A percentile compares a stretch with the other conserved stretches of the same genome.
Evolutionary conservation across 306 rosid species (phyloP).

Genomic region (Cucurbita ficifolia): DNA sequence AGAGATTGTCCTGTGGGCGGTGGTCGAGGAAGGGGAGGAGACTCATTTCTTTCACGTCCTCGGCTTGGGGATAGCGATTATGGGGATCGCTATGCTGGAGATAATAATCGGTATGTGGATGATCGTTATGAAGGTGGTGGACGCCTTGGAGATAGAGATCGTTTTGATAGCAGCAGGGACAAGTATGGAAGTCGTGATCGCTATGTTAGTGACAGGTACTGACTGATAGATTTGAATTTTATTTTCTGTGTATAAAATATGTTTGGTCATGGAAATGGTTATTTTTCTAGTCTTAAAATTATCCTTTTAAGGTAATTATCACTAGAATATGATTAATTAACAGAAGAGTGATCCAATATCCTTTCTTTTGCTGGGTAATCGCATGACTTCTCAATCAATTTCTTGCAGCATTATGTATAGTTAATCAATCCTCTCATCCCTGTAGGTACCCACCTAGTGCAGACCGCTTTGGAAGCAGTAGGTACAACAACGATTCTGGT

Average conservation of each 20-base stretch:
- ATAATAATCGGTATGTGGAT: slow-evolving; percentile 9
- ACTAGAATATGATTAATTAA: neutral
- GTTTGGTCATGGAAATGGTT: neutral
- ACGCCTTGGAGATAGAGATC: slow-evolving; percentile 16
- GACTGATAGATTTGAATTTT: neutral
- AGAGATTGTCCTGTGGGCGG: slow-evolving; percentile 22
- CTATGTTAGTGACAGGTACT: slow-evolving; percentile 11
- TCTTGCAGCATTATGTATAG: neutral
- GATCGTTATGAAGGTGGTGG: slow-evolving; percentile 18
- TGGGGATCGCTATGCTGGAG: slow-evolving; percentile 21
- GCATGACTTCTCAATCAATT: neutral
- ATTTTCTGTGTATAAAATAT: neutral
- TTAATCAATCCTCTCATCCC: neutral
- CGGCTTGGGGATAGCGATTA: slow-evolving; percentile 12
- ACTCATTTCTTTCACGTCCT: slow-evolving; percentile 9
- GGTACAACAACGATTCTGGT: slow-evolving; percentile 7
- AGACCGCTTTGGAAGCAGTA: slow-evolving; percentile 13
- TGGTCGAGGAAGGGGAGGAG: slow-evolving; percentile 17
- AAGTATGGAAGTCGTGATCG: slow-evolving; percentile 17
- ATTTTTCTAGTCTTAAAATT: neutral
- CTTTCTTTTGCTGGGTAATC: neutral
- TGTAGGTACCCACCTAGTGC: slow-evolving; percentile 7
- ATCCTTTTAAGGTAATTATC: neutral
- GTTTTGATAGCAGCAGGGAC: slow-evolving; percentile 13
- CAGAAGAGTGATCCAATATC: neutral